Percentiles rank a stretch among this genome's conserved stretches.
phyloP scores from a whole-genome alignment of 805 yeast genomes.

The Komagataella populi region DNA sequence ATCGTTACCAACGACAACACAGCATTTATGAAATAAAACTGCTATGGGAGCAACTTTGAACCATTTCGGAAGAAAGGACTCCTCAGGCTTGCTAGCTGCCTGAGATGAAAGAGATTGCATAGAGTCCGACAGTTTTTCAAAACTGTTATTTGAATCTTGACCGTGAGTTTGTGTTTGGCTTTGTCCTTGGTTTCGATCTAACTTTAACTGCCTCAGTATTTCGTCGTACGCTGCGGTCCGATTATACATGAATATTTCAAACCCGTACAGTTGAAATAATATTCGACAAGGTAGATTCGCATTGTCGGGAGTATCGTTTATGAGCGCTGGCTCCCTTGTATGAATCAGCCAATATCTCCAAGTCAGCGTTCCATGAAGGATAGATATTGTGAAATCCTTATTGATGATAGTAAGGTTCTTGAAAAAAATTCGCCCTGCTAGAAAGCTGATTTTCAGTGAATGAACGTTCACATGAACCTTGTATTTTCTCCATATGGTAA shows the following conservation, averaged over 20 bases:
- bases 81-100: not conserved
- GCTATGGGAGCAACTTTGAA: not conserved
- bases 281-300: slow-evolving; percentile 41
- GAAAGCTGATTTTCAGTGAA: slow-evolving; percentile 58
- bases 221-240: slow-evolving; percentile 65
- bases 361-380: slow-evolving; percentile 60
- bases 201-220: slow-evolving; percentile 20
- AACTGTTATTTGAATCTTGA: not conserved
- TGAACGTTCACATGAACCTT: slow-evolving; percentile 53
- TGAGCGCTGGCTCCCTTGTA: slow-evolving; percentile 14
- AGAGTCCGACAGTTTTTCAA: not conserved
- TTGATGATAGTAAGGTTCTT: slow-evolving; percentile 64
- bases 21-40: not conserved
- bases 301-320: slow-evolving; percentile 17
- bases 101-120: not conserved
- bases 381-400: slow-evolving; percentile 57
- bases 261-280: slow-evolving; percentile 50
- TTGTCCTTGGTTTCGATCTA: slow-evolving; percentile 1
- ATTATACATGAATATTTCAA: slow-evolving; percentile 77
- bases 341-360: slow-evolving; percentile 83
- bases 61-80: not conserved
- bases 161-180: slow-evolving; percentile 36
- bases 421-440: slow-evolving; percentile 75
- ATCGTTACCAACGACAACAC: not conserved
- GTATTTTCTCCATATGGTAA: slow-evolving; percentile 50